Base-by-base conservation (phyloP, 331 rosid species). In the Telfairia occidentalis region DNA sequence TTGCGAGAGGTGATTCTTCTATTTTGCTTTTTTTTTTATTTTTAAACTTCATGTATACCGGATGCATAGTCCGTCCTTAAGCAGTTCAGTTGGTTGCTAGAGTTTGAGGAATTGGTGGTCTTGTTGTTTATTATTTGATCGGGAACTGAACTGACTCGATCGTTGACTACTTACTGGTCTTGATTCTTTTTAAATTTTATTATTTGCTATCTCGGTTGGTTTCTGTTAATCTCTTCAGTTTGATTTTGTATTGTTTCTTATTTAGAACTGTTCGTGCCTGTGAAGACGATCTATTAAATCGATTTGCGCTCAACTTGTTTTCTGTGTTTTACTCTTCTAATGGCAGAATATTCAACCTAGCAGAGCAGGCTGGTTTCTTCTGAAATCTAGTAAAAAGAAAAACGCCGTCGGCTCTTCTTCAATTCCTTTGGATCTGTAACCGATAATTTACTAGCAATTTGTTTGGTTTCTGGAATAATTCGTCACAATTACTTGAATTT, bases 381-480 rank as follows among this genome's bases (percentile, higher is more conserved):
- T 53, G 83, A 84, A 29, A 81, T 65, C 82, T 82, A 12, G 79
- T 79, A 79, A 86, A 76, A 78, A 78, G 37, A 7, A 32, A 16
- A 72, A 59, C 16, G 73, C 67, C 77, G 63, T 81, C 79, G 82
- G 79, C 87, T 74, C 65, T 79, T 64, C 78, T 28, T 79, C 67
- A 78, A 79, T 45, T 87, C 78, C 16, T 77, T 83, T 77, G 63
- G 83, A 64, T 85, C 80, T 15, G 60, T 75, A 48, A 84, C 83
- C 30, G 83, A 60, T 21, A 55, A 73, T 55, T 79, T 76, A 30
- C 74, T 81, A 72, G 69, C 78, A 45, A 64, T 78, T 59, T 76
- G 46, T 79, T 79, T 80, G 66, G 79, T 76, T 43, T 75, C 60
- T 77, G 65, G 75, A 34, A 16, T 15, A 10, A 24, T 13, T 77